phyloP scores from a whole-genome alignment of 371 early-diverging fungal species.

The Mucor irregularis region DNA sequence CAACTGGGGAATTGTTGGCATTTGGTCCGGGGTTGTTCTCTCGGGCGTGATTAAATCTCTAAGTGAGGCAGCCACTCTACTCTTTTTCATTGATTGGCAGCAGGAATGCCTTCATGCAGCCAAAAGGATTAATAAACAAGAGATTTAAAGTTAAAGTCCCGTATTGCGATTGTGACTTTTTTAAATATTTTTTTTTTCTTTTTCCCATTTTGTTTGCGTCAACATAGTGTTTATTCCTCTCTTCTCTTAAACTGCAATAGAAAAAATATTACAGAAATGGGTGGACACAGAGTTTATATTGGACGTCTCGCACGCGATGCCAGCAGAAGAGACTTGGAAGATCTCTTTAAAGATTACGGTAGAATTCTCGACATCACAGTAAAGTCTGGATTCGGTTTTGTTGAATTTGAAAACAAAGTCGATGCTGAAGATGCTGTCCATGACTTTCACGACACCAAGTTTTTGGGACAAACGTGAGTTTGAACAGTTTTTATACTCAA shows the following conservation, averaged over 20 bases:
- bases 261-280: slow-evolving; percentile 24
- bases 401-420: slow-evolving; percentile 61
- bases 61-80: slow-evolving; percentile 21
- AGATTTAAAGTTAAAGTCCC: background rate
- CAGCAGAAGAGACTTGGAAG: slow-evolving; percentile 61
- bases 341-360: slow-evolving; percentile 61
- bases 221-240: slow-evolving; percentile 1
- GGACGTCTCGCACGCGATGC: slow-evolving; percentile 67
- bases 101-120: slow-evolving; percentile 27
- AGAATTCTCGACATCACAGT: slow-evolving; percentile 64
- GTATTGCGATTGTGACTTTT: slow-evolving; percentile 8
- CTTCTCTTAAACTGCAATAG: slow-evolving; percentile 1
- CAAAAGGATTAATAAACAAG: slow-evolving; percentile 27
- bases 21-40: slow-evolving; percentile 42
- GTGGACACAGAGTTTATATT: slow-evolving; percentile 61
- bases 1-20: slow-evolving; percentile 34
- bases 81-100: slow-evolving; percentile 28
- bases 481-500: too few species aligned
- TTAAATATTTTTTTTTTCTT: slow-evolving; percentile 3
- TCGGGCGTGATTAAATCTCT: slow-evolving; percentile 36
- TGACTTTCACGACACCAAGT: slow-evolving; percentile 58
- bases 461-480: slow-evolving; percentile 65
- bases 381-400: slow-evolving; percentile 73
- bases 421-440: slow-evolving; percentile 74
- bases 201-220: slow-evolving; percentile 7